These are phyloP conservation scores for Solidago caesia DNA, from an alignment of 129 eudicot genomes.

Conservation along the genomic window DNA sequence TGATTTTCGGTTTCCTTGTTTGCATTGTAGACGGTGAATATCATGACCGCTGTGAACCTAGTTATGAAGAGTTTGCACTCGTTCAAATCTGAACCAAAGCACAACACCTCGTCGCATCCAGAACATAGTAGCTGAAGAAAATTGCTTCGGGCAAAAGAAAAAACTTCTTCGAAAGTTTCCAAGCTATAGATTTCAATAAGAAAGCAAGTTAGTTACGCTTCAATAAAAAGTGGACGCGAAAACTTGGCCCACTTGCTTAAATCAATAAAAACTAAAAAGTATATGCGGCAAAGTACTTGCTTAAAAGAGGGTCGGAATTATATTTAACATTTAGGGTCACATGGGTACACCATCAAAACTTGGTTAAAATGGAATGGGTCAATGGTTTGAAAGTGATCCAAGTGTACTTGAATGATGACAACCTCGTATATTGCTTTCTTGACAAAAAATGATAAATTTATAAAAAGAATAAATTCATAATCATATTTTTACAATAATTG, in stretches of 20 bases:
- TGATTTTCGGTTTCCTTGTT: constrained; percentile 72
- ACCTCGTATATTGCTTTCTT: constrained; percentile 5
- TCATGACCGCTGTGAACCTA: constrained; percentile 69
- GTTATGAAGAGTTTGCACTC: constrained; percentile 67
- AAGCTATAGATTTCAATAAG: constrained; percentile 44
- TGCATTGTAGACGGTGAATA: constrained; percentile 79
- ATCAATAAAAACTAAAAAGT: no score
- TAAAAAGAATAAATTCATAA: background rate
- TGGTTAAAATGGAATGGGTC: background rate
- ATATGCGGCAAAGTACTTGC: no score
- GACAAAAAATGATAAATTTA: background rate
- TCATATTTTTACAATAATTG: background rate
- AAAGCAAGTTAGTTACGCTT: constrained; percentile 11
- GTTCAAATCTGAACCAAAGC: constrained; percentile 60
- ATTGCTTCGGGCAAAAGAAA: constrained; percentile 56
- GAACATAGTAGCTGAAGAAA: constrained; percentile 64
- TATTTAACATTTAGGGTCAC: background rate
- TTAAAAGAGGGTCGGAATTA: background rate
- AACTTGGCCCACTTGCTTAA: background rate
- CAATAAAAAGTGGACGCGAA: background rate
- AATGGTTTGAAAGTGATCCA: background rate
- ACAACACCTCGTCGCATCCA: constrained; percentile 57
- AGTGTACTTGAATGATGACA: background rate
- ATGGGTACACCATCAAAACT: background rate
- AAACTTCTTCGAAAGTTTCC: constrained; percentile 84